Evolutionary conservation across 306 rosid genomes (phyloP), one percentile per base, ranked within the genome.

Genomic region (Rosa persica): DNA sequence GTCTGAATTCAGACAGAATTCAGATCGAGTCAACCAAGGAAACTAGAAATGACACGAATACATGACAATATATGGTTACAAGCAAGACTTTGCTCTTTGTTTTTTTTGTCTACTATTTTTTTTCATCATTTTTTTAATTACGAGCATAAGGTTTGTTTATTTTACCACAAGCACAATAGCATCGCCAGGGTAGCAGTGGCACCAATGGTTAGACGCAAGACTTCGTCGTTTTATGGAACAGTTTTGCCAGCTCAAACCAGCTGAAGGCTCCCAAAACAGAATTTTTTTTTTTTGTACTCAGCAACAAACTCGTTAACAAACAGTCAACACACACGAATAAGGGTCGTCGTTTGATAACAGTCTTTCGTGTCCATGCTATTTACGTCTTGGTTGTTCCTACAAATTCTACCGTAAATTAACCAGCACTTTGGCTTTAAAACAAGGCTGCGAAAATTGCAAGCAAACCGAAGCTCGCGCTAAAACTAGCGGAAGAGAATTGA

Each of bases 401-500:
- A 67, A 16, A 39, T 73, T 77, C 17, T 23, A 67, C 71, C 25
- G 44, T 70, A 48, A 38, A 73, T 30, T 64, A 38, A 44, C 57
- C 19, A 70, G 46, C 48, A 38, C 48, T 20, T 5, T 36, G 68
- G 30, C 69, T 64, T 64, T 64, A 34, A 30, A 64, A 27, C 39
- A 23, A 12, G 67, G 38, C 39, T 60, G 3, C 38, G 17, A 25
- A 60, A 12, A 60, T 73, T 52, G 25, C 40, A 48, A 17, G 48
- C 68, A 22, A 10, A 23, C 16, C 71, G 79, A 77, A 83, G 40
- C 78, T 16, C 25, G 2, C 83, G 96, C 76, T 70, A 57, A 88
- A 90, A 90, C 87, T 76, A 84, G 84, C 46, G 95, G 90, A 83
- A 81, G 82, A 83, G 39, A 80, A 69, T 76, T 49, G 13, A 52